Percentiles rank a stretch among this genome's conserved stretches.
These are phyloP conservation scores for Fusarium mangiferae DNA, from an alignment of 2,329 filamentous ascomycete species.

Conservation along the genomic window DNA sequence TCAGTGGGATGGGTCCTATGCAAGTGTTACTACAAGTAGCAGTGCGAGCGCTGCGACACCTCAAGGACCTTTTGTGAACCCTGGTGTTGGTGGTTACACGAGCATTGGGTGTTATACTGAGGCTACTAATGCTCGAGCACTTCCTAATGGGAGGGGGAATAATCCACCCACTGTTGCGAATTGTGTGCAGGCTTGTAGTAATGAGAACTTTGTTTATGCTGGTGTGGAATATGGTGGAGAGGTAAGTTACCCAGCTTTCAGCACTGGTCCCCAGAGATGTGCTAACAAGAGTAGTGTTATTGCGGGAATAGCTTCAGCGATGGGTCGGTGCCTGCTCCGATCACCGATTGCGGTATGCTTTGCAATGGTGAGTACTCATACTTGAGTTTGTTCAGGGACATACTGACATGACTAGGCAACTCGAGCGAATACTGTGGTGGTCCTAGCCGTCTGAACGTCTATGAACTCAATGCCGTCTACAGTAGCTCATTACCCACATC, in stretches of 20 bases:
- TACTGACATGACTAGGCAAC: conserved; percentile 42
- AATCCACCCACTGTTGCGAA: conserved; percentile 47
- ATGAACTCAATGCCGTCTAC: conserved; percentile 38
- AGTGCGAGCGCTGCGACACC: conserved; percentile 13
- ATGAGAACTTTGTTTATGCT: conserved; percentile 43
- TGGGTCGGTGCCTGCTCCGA: conserved; percentile 45
- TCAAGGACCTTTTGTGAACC: conserved; percentile 47
- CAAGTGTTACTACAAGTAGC: neutral
- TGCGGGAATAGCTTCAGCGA: conserved; percentile 47
- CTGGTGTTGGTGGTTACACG: conserved; percentile 49
- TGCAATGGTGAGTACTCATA: conserved; percentile 44
- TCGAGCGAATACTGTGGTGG: conserved; percentile 52
- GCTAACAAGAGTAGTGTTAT: conserved; percentile 45
- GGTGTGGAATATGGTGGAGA: conserved; percentile 55
- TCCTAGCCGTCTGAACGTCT: conserved; percentile 49
- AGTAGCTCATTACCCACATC: conserved; percentile 8
- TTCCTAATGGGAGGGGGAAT: conserved; percentile 40
- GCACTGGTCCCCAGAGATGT: neutral
- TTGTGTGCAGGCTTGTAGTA: conserved; percentile 50
- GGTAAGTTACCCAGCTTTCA: conserved; percentile 17
- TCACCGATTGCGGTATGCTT: conserved; percentile 48
- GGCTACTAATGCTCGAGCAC: conserved; percentile 46
- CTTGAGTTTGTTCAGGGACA: rapidly evolving
- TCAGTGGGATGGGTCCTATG: conserved; percentile 36
- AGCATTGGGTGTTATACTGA: conserved; percentile 55